Base-by-base conservation (phyloP, 495 filamentous ascomycete genomes). In the Talaromyces liani region DNA sequence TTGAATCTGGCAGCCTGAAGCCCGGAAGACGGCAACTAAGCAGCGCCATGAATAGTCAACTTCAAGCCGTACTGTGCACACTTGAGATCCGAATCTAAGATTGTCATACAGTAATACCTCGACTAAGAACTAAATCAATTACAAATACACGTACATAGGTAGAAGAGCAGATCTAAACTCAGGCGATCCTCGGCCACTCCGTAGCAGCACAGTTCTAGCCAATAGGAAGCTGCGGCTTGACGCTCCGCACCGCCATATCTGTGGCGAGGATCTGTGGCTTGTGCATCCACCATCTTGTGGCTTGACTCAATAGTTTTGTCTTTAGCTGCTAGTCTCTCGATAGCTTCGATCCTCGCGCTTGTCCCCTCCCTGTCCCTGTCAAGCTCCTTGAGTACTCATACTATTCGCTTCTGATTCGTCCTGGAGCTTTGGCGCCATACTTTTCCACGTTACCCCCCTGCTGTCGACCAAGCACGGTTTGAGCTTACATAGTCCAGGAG, bases 251-350 rank as follows among this genome's bases (percentile, higher is more conserved):
- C 53, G 59, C 53, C 47, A 49, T 29, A 57, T 33, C 61, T 59
- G 66, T 68, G 63, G 62, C 61, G 63, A 12, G 41, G 29, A 58
- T 64, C 58, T 69, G 70, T 70, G 68, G 65, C 66, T 65, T 47
- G 59, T 36, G 56, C 14, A 24, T 55, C 51, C 51, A 20, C 33
- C 20, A 60, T 33, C 58, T 65, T 65, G 70, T 70, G 70, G 70
- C 70, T 72, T 66, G 65, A 71, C 67, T 61, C 66, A 56, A 56
- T 56, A 56, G 53, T 56, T 56, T 54, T 54, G 49, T 54, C 24
- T 54, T 20, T 9, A 22, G 49, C 24, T 34, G 12, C 27, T 62
- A 53, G 45, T 54, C 24, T 54, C 24, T 62, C 60, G 45, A 53
- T 62, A 62, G 60, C 60, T 53, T 62, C 60, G 39, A 16, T 45